Conservation (phyloP, 176 grass and related monocot species). For the Phragmites australis region DNA sequence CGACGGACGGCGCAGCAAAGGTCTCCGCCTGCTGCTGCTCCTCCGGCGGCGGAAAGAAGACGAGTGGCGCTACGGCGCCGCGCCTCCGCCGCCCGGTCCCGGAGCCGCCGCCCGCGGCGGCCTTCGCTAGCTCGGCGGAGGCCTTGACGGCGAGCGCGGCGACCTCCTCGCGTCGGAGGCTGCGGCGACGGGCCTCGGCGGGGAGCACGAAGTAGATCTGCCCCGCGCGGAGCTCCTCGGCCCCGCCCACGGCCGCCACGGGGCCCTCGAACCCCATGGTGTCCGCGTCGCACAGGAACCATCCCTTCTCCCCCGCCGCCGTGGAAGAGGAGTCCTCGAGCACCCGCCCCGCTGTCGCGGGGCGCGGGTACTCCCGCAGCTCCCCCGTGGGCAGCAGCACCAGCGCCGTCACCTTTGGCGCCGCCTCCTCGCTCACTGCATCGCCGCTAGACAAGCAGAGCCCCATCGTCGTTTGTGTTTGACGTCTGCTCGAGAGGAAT, state of each 20-base stretch:
- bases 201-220: constrained; percentile 76
- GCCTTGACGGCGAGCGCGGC: constrained; percentile 64
- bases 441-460: constrained; percentile 49
- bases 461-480: constrained; percentile 51
- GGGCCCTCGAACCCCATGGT: constrained; percentile 53
- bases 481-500: too few relatives aligned
- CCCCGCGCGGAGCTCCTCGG: constrained; percentile 46
- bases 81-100: neutral
- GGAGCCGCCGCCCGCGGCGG: neutral
- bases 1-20: neutral
- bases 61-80: constrained; percentile 35
- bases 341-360: constrained; percentile 15
- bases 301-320: neutral
- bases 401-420: constrained; percentile 39
- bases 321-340: constrained; percentile 21
- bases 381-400: constrained; percentile 53
- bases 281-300: constrained; percentile 73
- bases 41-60: constrained; percentile 35
- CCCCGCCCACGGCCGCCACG: constrained; percentile 2
- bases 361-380: constrained; percentile 50
- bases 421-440: neutral
- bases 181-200: constrained; percentile 20
- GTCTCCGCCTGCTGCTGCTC: neutral
- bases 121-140: constrained; percentile 29
- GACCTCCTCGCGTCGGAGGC: constrained; percentile 50